Evolutionary conservation across 345 rosid genomes (phyloP).

Genomic region (Laguncularia racemosa): DNA sequence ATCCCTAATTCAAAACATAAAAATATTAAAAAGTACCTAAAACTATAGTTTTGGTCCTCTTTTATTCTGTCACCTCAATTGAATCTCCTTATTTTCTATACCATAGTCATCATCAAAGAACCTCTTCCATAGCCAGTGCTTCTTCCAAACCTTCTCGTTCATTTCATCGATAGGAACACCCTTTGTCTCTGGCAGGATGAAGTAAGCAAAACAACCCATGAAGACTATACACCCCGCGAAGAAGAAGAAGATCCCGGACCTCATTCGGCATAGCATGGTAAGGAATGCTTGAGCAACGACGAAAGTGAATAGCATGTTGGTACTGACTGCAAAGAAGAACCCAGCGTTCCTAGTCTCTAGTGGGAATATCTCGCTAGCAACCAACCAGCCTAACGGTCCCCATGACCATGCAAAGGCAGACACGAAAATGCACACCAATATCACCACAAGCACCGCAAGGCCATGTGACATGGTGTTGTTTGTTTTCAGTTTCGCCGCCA

Average conservation of each 20-base stretch:
- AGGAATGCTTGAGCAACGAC: slow-evolving; percentile 76
- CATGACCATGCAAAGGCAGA: slow-evolving; percentile 76
- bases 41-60: too few relatives aligned
- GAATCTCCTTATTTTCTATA: background rate
- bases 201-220: slow-evolving; percentile 52
- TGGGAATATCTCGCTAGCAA: slow-evolving; percentile 76
- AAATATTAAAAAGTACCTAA: too few relatives aligned
- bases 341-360: slow-evolving; percentile 66
- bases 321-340: slow-evolving; percentile 51
- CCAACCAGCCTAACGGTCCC: slow-evolving; percentile 84
- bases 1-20: too few relatives aligned
- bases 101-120: slow-evolving; percentile 29
- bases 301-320: slow-evolving; percentile 83
- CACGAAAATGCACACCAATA: slow-evolving; percentile 49
- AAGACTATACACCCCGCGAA: slow-evolving; percentile 53
- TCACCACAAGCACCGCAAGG: slow-evolving; percentile 38
- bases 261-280: slow-evolving; percentile 63
- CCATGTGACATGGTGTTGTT: slow-evolving; percentile 25
- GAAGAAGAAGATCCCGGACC: slow-evolving; percentile 57
- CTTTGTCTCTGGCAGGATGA: slow-evolving; percentile 63
- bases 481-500: slow-evolving; percentile 21
- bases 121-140: slow-evolving; percentile 36
- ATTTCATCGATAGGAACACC: slow-evolving; percentile 61
- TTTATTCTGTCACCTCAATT: too few relatives aligned
- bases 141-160: slow-evolving; percentile 51